These are phyloP conservation scores for Fusarium sp. DNA, from an alignment of 2,329 filamentous ascomycete species.

Conservation along the genomic window DNA sequence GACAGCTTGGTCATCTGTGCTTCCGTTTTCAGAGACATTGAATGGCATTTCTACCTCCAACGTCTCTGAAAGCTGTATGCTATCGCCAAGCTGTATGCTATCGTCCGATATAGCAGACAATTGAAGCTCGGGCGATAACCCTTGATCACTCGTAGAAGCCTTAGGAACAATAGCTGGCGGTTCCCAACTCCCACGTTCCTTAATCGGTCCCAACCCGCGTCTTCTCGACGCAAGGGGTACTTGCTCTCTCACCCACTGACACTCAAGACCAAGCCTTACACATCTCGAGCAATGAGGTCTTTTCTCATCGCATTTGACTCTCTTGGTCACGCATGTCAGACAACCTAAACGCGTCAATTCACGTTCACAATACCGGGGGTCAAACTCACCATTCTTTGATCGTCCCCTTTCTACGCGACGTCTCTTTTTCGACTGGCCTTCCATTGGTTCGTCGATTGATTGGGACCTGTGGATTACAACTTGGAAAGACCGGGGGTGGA, in stretches of 20 bases:
- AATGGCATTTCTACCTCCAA: not conserved
- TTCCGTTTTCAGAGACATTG: rapidly evolving
- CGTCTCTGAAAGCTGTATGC: not conserved
- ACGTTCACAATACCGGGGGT: not conserved
- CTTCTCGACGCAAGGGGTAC: constrained; percentile 14
- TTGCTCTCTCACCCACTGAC: not conserved
- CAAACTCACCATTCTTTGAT: constrained; percentile 19
- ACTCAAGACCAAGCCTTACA: not conserved
- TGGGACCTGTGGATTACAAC: not conserved
- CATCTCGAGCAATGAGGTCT: constrained; percentile 4
- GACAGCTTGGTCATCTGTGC: not conserved
- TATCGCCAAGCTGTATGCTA: not conserved
- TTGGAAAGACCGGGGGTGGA: not conserved
- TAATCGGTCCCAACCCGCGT: constrained; percentile 3
- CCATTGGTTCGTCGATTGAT: not conserved
- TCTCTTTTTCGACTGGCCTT: not conserved
- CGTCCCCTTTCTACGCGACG: constrained; percentile 25
- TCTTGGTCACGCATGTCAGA: constrained; percentile 8
- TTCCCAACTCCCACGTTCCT: not conserved
- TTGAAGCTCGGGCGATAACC: not conserved
- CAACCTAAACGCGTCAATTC: constrained; percentile 9
- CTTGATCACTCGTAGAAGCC: too few species aligned
- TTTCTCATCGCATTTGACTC: constrained; percentile 18
- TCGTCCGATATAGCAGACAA: not conserved
- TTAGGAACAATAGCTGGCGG: not conserved